Base-by-base conservation (phyloP, 305 asterid species). In the Plantago rigida region DNA sequence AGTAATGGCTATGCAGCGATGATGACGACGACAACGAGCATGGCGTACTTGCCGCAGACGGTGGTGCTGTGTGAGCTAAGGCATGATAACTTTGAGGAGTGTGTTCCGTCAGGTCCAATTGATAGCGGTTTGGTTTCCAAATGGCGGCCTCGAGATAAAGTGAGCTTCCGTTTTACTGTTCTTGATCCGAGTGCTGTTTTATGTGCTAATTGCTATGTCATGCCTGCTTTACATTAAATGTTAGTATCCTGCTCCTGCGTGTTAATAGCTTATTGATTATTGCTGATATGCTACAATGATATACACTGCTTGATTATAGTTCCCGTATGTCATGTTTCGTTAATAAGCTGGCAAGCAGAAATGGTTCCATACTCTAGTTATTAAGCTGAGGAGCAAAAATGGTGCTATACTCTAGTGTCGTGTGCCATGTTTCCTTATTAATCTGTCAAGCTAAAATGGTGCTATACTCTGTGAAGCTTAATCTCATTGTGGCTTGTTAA, bases 121-220 rank as follows among this genome's bases (percentile, higher is more conserved):
- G 97, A 92, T 64, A 83, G 89, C 60, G 99, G 95, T 13, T 64
- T 86, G 69, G 96, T 92, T 66, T 88, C 94, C 57, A 92, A 84
- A 76, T 92, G 99, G 99, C 75, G 94, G 71, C 97, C 99, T 3
- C 73, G 76, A 73, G 99, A 88, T 62, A 78, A 94, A 73, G 99
- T 88, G 81, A 80, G 84, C 73, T 81, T 69, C 66, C 1, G 17
- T 36, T 0, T 22, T 57, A 47, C 45, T 59, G 26, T 42, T 59
- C 28, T 63, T 15, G 15, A 36, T 8, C 10, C 19, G 22, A 13
- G 56, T 34, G 19, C 46, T 3, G 10, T 44, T 44, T 57, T 65
- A 13, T 47, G 47, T 11, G 19, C 48, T 55, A n/a, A 17, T 17
- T 14, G 52, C 41, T 22, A 22, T 22, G 26, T 17, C 51, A 17